Base-by-base conservation (phyloP, 192 early-diverging fungal species). In the Linnemannia elongata region DNA sequence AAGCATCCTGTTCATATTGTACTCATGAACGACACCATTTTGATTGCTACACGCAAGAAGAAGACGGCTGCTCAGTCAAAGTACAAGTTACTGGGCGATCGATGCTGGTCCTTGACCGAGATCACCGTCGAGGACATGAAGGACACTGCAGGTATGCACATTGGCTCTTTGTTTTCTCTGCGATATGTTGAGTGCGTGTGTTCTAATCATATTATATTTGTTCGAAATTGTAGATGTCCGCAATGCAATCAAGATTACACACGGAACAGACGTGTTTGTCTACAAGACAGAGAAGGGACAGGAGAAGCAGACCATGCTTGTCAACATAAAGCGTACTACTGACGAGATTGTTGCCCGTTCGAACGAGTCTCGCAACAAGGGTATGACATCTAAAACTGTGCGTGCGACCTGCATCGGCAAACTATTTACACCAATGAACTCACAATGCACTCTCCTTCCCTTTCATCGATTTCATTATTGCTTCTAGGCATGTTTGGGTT, bases 81-180 rank as follows among this genome's bases (percentile, higher is more conserved):
- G 72, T 89, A 90, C 66, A 90, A 95, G 72, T 83, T 97, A 73
- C 91, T 97, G 20, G 95, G 96, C 2, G 97, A 98, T 78, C 92
- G 94, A 72, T 96, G 95, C 66, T 97, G 94, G 90, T 71, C 81
- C 12, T 81, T 98, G 30, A 85, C 91, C n/a, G 96, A 98, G 33
- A 94, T 98, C 33, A 94, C 93, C 0, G 89, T 98, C 6, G 93
- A 96, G 30, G 98, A 99, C 71, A 91, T 97, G 79, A 94, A 94
- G 88, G 97, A 98, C 78, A 92, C 95, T 0, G 47, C 89, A 63
- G 94, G 94, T 95, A 88, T 20, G 20, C 47, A 52, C 6, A 79
- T 18, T 5, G 4, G 22, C 33, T 55, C 24, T 27, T 38, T 70
- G 45, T 3, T 13, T 69, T 12, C 13, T 7, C 9, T 38, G n/a